Evolutionary conservation across 139 green algal species (phyloP).

Genomic region (Axilococcus clingmanii): DNA sequence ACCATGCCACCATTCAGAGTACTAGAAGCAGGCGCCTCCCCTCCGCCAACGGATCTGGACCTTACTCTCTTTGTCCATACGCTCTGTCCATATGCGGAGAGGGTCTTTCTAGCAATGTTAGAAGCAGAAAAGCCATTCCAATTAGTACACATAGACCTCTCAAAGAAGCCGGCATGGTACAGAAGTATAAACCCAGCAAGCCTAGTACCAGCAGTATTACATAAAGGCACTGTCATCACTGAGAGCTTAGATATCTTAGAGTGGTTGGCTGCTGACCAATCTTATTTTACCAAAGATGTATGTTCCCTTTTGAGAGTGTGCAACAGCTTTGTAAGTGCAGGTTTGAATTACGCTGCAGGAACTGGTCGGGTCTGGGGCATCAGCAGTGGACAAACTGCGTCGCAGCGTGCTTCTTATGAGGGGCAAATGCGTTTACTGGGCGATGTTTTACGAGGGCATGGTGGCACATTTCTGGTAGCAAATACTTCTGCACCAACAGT

Average conservation of each 20-base stretch:
- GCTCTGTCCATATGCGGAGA: constrained; percentile 55
- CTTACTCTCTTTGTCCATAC: constrained; percentile 47
- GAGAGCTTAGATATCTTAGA: constrained; percentile 41
- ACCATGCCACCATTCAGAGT: too few relatives aligned
- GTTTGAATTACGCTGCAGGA: constrained; percentile 22
- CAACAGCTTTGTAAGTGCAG: too few relatives aligned
- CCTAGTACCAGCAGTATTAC: constrained; percentile 42
- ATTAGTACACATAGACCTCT: constrained; percentile 53
- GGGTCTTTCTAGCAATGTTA: constrained; percentile 42
- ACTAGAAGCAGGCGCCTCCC: too few relatives aligned
- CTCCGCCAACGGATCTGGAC: too few relatives aligned
- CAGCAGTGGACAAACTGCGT: constrained; percentile 13
- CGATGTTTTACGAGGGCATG: constrained; percentile 4
- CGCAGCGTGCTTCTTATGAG: constrained; percentile 24
- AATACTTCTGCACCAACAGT: constrained; percentile 6
- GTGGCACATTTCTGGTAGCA: constrained; percentile 31
- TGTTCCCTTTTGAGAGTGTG: too few relatives aligned
- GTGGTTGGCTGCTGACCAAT: constrained; percentile 4
- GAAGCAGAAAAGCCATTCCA: constrained; percentile 37
- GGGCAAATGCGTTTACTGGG: too few relatives aligned
- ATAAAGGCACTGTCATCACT: neutral
- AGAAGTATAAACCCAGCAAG: constrained; percentile 23
- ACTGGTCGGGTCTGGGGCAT: constrained; percentile 37
- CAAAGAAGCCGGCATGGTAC: constrained; percentile 46
- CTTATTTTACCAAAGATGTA: neutral